Conservation (phyloP, 345 rosid genomes). For the Schrenkiella parvula region DNA sequence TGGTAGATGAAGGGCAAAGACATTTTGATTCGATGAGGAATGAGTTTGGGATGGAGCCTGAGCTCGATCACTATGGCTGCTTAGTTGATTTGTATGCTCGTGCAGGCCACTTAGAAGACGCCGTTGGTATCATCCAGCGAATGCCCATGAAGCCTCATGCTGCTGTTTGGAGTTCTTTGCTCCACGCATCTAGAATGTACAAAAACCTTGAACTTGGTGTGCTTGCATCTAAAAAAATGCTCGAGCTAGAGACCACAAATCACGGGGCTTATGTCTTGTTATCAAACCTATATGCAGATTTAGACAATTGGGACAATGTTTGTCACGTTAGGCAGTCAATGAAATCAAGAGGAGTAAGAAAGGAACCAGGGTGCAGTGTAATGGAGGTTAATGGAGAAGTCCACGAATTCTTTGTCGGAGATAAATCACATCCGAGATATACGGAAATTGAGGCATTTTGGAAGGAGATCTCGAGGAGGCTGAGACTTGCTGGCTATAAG, state of each 20-base stretch:
- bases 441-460: slow-evolving; percentile 41
- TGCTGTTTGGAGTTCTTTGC: slow-evolving; percentile 67
- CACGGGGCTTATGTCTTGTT: slow-evolving; percentile 56
- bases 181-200: slow-evolving; percentile 55
- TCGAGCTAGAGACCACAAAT: slow-evolving; percentile 48
- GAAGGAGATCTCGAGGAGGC: slow-evolving; percentile 42
- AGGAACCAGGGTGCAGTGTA: slow-evolving; percentile 59
- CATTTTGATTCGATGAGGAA: slow-evolving; percentile 48
- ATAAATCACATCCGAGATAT: slow-evolving; percentile 51
- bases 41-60: slow-evolving; percentile 50
- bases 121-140: slow-evolving; percentile 36
- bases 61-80: slow-evolving; percentile 67
- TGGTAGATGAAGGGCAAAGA: slow-evolving; percentile 48
- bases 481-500: slow-evolving; percentile 57
- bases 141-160: slow-evolving; percentile 64
- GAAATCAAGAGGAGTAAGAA: slow-evolving; percentile 54
- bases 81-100: slow-evolving; percentile 62
- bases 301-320: slow-evolving; percentile 50
- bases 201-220: slow-evolving; percentile 52
- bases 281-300: slow-evolving; percentile 64
- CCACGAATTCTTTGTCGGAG: slow-evolving; percentile 57
- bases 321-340: slow-evolving; percentile 41
- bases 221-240: slow-evolving; percentile 47
- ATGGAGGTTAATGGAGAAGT: slow-evolving; percentile 55
- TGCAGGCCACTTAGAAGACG: slow-evolving; percentile 50